Conservation (phyloP, 2,329 filamentous ascomycete genomes). For the Ophiocordyceps polyrhachis-furcata region DNA sequence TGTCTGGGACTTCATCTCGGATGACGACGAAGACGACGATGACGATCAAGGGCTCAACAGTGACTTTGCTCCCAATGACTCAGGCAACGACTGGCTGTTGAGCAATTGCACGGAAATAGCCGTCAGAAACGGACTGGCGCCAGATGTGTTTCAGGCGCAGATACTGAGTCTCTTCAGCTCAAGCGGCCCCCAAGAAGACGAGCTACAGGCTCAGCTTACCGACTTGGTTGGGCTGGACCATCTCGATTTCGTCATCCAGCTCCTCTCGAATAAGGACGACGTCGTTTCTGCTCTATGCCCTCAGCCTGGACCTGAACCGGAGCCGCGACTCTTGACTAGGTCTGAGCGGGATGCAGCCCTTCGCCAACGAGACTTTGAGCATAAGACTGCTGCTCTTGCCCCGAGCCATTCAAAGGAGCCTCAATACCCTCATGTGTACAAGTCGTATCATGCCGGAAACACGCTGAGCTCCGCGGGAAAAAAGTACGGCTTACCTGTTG, state of each 20-base stretch:
- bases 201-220: conserved; percentile 76
- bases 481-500: conserved; percentile 65
- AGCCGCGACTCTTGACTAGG: conserved; percentile 45
- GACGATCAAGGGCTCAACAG: conserved; percentile 48
- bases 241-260: conserved; percentile 76
- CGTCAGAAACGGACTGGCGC: conserved; percentile 44
- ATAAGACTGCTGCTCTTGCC: conserved; percentile 59
- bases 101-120: conserved; percentile 50
- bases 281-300: conserved; percentile 32
- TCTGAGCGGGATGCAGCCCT: conserved; percentile 65
- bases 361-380: conserved; percentile 56
- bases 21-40: conserved; percentile 50
- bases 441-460: conserved; percentile 66
- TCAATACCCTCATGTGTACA: conserved; percentile 89
- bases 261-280: conserved; percentile 60
- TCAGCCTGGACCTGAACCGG: conserved; percentile 17
- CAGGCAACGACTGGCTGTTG: conserved; percentile 45
- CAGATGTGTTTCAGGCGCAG: conserved; percentile 57
- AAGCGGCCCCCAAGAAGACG: conserved; percentile 46
- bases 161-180: conserved; percentile 57
- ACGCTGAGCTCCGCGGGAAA: conserved; percentile 61
- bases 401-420: conserved; percentile 53
- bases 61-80: conserved; percentile 36
- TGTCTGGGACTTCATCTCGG: conserved; percentile 83
- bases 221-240: conserved; percentile 89